Conservation (phyloP, 78 protist species). For the Dictyostelium capitatum region DNA sequence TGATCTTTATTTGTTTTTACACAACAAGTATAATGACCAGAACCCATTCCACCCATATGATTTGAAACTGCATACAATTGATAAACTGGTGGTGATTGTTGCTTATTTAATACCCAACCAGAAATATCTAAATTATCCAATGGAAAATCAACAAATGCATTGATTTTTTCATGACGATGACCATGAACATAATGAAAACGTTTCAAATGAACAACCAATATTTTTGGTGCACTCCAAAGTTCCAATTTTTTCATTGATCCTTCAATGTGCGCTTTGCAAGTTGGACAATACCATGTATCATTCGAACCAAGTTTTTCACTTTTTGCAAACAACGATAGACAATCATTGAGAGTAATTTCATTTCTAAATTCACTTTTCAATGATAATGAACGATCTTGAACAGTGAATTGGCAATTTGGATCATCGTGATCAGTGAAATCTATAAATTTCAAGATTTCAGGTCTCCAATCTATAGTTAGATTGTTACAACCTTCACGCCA, state of each 20-base stretch:
- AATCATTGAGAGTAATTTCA: conserved; percentile 61
- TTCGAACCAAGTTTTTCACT: conserved; percentile 71
- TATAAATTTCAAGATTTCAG: conserved; percentile 38
- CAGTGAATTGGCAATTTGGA: conserved; percentile 25
- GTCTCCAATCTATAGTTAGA: conserved; percentile 69
- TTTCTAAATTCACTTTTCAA: conserved; percentile 13
- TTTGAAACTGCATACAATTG: conserved; percentile 89
- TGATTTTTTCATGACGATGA: conserved; percentile 75
- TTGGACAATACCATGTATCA: conserved; percentile 91
- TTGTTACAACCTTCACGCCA: conserved; percentile 77
- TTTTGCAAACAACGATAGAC: conserved; percentile 68
- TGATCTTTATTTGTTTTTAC: conserved; percentile 66
- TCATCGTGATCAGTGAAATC: conserved; percentile 38
- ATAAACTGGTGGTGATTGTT: conserved; percentile 68
- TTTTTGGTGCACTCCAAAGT: conserved; percentile 93
- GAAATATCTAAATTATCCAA: conserved; percentile 78
- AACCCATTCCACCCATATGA: conserved; percentile 92
- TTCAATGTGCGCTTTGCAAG: conserved; percentile 84
- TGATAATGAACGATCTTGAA: conserved; percentile 14
- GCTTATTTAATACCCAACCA: conserved; percentile 34
- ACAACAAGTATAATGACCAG: conserved; percentile 97
- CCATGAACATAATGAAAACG: conserved; percentile 88
- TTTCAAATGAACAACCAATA: conserved; percentile 94
- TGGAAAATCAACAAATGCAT: conserved; percentile 76
- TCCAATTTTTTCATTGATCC: conserved; percentile 84